These are phyloP conservation scores for Cutaneotrichosporon cutaneum DNA, from an alignment of 1,284 basidiomycete species.

Conservation along the genomic window DNA sequence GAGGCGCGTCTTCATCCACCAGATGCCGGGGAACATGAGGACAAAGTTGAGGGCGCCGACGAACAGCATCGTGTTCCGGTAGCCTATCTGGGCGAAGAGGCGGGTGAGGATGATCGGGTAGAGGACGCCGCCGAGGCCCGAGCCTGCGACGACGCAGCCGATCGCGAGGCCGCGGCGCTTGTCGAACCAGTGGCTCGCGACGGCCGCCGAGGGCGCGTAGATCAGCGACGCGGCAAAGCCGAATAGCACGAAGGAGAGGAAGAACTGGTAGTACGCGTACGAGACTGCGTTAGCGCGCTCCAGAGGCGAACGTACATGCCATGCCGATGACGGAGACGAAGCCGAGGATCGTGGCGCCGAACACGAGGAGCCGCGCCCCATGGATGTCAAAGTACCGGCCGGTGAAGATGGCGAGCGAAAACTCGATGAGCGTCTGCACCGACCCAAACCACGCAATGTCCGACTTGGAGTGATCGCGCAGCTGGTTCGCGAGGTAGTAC, in stretches of 20 bases:
- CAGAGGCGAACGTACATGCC: too few species aligned
- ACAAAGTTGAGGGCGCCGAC: conserved; percentile 45
- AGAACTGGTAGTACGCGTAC: conserved; percentile 48
- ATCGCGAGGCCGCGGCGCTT: conserved; percentile 41
- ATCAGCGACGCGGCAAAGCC: conserved; percentile 41
- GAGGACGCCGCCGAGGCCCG: conserved; percentile 46
- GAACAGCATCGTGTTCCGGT: conserved; percentile 45
- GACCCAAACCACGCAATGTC: conserved; percentile 49
- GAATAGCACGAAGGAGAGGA: conserved; percentile 43
- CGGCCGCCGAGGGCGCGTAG: conserved; percentile 46
- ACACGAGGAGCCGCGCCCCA: conserved; percentile 36
- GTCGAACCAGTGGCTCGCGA: conserved; percentile 49
- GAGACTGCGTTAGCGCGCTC: too few species aligned
- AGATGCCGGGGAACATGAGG: conserved; percentile 42
- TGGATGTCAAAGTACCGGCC: conserved; percentile 50
- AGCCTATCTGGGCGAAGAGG: conserved; percentile 32
- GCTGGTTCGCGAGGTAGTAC: conserved; percentile 45
- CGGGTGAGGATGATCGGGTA: conserved; percentile 47
- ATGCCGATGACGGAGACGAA: conserved; percentile 39
- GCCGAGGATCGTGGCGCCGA: conserved; percentile 31
- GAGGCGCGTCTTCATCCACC: conserved; percentile 44
- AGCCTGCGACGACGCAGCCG: conserved; percentile 44
- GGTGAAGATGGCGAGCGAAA: conserved; percentile 36
- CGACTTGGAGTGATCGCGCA: conserved; percentile 36
- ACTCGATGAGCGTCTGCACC: conserved; percentile 39